Conservation (phyloP, 495 filamentous ascomycete genomes). For the Cercophora scortea region DNA sequence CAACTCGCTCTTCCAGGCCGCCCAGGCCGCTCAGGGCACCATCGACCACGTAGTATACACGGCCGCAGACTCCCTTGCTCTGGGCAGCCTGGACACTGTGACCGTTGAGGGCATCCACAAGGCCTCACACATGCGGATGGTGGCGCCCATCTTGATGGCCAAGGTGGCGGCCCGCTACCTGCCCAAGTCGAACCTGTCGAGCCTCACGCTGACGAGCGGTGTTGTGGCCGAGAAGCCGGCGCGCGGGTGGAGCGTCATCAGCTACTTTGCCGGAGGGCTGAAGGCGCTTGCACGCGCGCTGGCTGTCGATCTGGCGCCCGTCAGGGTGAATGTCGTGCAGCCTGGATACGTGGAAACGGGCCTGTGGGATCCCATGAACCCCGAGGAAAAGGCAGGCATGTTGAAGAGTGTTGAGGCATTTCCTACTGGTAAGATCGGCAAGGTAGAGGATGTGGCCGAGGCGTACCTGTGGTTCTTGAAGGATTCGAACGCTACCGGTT, state of each 20-base stretch:
- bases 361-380: constrained; percentile 24
- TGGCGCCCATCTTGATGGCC: constrained; percentile 44
- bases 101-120: constrained; percentile 29
- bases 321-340: constrained; percentile 52
- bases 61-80: constrained; percentile 38
- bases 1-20: constrained; percentile 35
- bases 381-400: constrained; percentile 17
- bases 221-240: constrained; percentile 35
- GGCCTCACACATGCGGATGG: constrained; percentile 41
- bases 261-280: constrained; percentile 26
- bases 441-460: constrained; percentile 53
- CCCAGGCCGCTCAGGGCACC: constrained; percentile 9
- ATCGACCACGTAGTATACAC: constrained; percentile 59
- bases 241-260: constrained; percentile 38
- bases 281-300: constrained; percentile 41
- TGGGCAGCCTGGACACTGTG: constrained; percentile 28
- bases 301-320: constrained; percentile 50
- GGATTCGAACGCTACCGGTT: constrained; percentile 30
- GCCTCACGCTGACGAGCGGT: constrained; percentile 51
- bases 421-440: constrained; percentile 39
- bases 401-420: constrained; percentile 17
- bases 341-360: constrained; percentile 51
- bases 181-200: constrained; percentile 24
- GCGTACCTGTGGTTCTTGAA: constrained; percentile 58
- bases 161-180: constrained; percentile 45